Evolutionary conservation across 2,329 filamentous ascomycete species (phyloP), one percentile per base, ranked within the genome.

Genomic region (Penicillium verrucosum): DNA sequence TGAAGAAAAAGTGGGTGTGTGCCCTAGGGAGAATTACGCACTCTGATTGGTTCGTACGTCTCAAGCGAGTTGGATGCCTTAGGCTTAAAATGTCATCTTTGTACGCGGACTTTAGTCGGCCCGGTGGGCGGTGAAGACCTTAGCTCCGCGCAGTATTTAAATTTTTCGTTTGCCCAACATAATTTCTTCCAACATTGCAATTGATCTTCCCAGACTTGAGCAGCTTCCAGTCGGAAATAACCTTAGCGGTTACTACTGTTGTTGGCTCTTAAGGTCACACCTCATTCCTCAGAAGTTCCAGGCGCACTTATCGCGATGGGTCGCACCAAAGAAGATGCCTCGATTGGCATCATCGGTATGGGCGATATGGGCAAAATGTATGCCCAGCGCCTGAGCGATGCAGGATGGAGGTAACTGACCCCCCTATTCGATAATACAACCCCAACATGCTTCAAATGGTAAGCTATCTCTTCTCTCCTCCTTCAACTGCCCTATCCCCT

Each of bases 281-380:
- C 30, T 27, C n/a, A 25, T 45, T 16, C 9, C 18, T 16, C 30
- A 4, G 16, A 25, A 37, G 21, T 34, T 41, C 27, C 57, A 41
- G 42, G 30, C 58, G 46, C 53, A 43, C 51, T 56, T 54, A 36
- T 56, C 57, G 61, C 34, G 25, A 75, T 75, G 73, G 65, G 61
- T 32, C 70, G 72, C 57, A 72, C 70, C 66, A 79, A 84, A 87
- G 84, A 87, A 66, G 81, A 83, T 70, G 90, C 90, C 73, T 85
- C 88, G 61, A 84, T 99, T 65, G 94, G 94, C 65, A 89, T 99
- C 71, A 99, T 99, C 73, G 94, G 94, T 59, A 97, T 99, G 92
- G 94, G 94, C 63, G 93, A 97, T 71, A 99, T 99, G 94, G 94
- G 94, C 70, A 96, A 89, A 83, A 95, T 99, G 91, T 99, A 99